Evolutionary conservation across 345 rosid species (phyloP).

Genomic region (Pelargonium nanum): DNA sequence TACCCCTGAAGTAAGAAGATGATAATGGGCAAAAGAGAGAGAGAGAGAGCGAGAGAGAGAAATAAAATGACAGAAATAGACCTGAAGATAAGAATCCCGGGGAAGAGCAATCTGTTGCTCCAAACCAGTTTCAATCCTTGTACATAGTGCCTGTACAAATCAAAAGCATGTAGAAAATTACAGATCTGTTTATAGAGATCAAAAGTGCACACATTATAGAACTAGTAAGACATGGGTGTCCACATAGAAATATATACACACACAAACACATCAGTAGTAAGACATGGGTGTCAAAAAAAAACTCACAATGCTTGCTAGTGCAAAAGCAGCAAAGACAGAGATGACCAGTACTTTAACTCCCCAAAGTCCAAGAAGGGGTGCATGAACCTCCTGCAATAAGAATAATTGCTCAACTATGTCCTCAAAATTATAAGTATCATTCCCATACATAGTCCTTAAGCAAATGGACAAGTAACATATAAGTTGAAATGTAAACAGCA

Average conservation of each 20-base stretch:
- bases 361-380: conserved; percentile 39
- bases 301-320: conserved; percentile 46
- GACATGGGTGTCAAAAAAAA: neutral
- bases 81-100: conserved; percentile 58
- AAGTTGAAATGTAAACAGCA: neutral
- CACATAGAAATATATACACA: too few species aligned
- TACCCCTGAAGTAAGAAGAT: conserved; percentile 32
- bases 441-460: too few species aligned
- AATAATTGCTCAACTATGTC: neutral
- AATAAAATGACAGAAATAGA: conserved; percentile 7
- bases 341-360: conserved; percentile 40
- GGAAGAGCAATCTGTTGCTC: conserved; percentile 59
- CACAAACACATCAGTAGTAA: too few species aligned
- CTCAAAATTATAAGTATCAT: neutral
- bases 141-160: conserved; percentile 30
- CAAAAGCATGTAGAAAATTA: neutral
- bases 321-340: conserved; percentile 34
- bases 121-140: conserved; percentile 49
- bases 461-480: neutral
- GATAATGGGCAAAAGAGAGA: neutral
- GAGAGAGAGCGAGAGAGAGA: neutral
- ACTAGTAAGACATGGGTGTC: neutral
- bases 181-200: neutral
- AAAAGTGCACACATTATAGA: too few species aligned
- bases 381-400: conserved; percentile 34